Percentiles rank a stretch among this genome's conserved stretches.
These are phyloP conservation scores for Coniella lustricola DNA, from an alignment of 2,329 filamentous ascomycete genomes.

Conservation along the genomic window DNA sequence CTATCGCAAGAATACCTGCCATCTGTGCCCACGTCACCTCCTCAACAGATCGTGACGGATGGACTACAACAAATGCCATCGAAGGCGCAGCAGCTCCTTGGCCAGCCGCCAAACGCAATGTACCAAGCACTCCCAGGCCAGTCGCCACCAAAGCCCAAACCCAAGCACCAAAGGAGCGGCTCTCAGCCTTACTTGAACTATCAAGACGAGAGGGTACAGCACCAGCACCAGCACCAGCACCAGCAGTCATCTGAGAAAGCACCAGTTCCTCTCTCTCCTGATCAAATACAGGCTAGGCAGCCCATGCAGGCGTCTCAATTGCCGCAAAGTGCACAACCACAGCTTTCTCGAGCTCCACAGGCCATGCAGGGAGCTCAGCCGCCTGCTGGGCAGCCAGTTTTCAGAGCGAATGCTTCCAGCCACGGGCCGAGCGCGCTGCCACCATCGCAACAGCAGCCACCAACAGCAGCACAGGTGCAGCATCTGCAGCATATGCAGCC, in stretches of 20 bases:
- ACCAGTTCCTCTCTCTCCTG: conserved; percentile 4
- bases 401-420: conserved; percentile 4
- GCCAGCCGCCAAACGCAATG: conserved; percentile 9
- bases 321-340: background rate
- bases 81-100: conserved; percentile 12
- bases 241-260: conserved; percentile 12
- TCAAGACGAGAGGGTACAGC: conserved; percentile 16
- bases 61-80: conserved; percentile 15
- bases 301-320: background rate
- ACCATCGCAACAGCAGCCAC: conserved; percentile 17
- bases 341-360: background rate
- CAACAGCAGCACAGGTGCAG: conserved; percentile 14
- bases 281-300: conserved; percentile 13
- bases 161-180: background rate
- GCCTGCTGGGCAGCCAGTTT: conserved; percentile 5
- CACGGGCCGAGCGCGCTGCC: conserved; percentile 1
- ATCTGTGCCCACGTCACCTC: background rate
- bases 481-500: conserved; percentile 14
- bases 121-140: conserved; percentile 10
- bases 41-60: conserved; percentile 6
- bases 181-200: conserved; percentile 16
- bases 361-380: conserved; percentile 4
- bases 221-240: background rate
- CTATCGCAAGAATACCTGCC: background rate
- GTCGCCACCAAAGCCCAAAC: conserved; percentile 1